Base-by-base conservation (phyloP, 2,329 filamentous ascomycete species). In the Colletotrichum orbiculare region DNA sequence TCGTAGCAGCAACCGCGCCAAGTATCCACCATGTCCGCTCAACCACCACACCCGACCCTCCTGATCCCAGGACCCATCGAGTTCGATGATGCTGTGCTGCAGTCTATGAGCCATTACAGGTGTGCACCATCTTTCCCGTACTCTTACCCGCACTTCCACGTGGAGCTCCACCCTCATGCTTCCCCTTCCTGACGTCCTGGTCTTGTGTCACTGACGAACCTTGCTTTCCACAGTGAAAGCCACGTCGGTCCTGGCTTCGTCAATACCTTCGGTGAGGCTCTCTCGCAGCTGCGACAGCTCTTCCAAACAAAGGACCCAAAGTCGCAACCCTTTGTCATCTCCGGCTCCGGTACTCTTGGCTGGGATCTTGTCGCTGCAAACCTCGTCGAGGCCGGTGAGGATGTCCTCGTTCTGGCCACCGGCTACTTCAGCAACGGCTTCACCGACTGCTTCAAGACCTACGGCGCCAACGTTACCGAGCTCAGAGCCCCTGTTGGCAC, bases 321-420 rank as follows among this genome's bases (percentile, higher is more conserved):
- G 52, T 89, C 94, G 35, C 96, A 99, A 78, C 94, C 96, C 45
- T 96, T 97, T 76, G 87, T 98, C 76, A 88, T 99, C 77, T 94
- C 93, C 70, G 96, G 96, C 68, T 97, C 94, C 57, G 96, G 96
- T 63, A 99, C 96, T 17, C 85, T 99, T 8, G 96, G 96, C 67
- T 99, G 96, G 96, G 96, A 99, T 76, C 82, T 98, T 64, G 94
- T 98, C 49, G 91, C 94, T n/a, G 91, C 94, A 72, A 99, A 98
- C 82, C 82, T 99, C 68, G 86, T 93, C 67, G 95, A 99, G 82
- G 86, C 89, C 54, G 94, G 92, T 66, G 96, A 99, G 75, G 88
- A 97, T 64, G 96, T 92, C 33, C 86, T 99, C 45, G 94, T 99
- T 59, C 87, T 99, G 15, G 94, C 97, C 83, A 96, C 93, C 46